Base-by-base conservation (phyloP, 805 yeast species). In the Myxozyma udenii region DNA sequence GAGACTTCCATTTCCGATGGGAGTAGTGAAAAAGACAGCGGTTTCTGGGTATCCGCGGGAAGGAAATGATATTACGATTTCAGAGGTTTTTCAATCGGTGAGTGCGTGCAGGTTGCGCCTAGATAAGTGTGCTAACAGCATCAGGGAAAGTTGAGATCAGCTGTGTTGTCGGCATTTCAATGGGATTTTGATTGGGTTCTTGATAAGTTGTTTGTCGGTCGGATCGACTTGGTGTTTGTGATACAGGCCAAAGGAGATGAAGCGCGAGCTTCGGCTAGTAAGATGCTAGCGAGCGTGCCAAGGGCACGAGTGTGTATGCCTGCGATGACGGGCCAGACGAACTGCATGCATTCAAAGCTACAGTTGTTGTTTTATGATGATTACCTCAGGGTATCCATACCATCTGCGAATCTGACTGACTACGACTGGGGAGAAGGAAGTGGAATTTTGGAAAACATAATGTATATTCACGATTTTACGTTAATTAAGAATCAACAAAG, bases 381-480 rank as follows among this genome's bases (percentile, higher is more conserved):
- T 6, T 51, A 51, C 32, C 39, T 61, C 18, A 46, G 64, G n/a
- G 48, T 61, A 18, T 44, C 49, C 19, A 44, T 61, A 5, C 64
- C 64, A 12, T 44, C 64, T 25, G 64, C 64, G 12, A 61, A 61
- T 38, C 53, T 61, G n/a, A 57, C 61, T 11, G 50, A 48, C 11
- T 61, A 61, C 30, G 64, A 61, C 41, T 61, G 64, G 64, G 64
- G 64, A 14, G 64, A 61, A 37, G 53, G 60, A 18, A 44, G 33
- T 9, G 62, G 62, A 6, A 55, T 61, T 12, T 42, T 61, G 5
- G 64, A 61, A 41, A 61, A 61, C 35, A 46, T 55, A 18, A 46
- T 58, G 38, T 58, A 58, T 43, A 51, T 58, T 19, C 62, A 57
- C 21, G 62, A 58, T 26, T 58, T 58, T 32, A 57, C 61, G 19